phyloP scores from a whole-genome alignment of 1,284 basidiomycete species.

The Hortiboletus rubellus region DNA sequence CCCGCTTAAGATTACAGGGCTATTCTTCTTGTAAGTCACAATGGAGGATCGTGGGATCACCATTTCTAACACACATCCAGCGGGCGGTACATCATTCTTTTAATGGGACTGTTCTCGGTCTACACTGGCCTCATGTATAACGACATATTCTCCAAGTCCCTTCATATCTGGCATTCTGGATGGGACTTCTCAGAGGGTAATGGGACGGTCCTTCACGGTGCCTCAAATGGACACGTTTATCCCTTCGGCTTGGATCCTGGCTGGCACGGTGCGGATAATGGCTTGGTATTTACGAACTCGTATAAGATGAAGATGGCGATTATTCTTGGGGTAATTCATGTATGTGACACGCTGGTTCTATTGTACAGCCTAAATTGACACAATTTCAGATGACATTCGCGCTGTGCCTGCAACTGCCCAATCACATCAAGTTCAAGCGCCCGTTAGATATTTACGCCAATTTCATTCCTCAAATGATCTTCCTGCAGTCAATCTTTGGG shows the following conservation, averaged over 20 bases:
- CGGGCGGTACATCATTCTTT: conserved; percentile 96
- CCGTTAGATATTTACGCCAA: conserved; percentile 86
- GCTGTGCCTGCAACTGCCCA: conserved; percentile 92
- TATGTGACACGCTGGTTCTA: conserved; percentile 43
- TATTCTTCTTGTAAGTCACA: conserved; percentile 86
- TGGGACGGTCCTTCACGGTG: conserved; percentile 49
- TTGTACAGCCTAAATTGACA: conserved; percentile 11
- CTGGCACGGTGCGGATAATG: conserved; percentile 95
- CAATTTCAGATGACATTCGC: conserved; percentile 92
- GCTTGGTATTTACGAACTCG: conserved; percentile 94
- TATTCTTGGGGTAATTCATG: conserved; percentile 94
- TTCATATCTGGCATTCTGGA: conserved; percentile 87
- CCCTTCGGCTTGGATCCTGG: conserved; percentile 93
- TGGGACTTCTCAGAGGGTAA: conserved; percentile 75
- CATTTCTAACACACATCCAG: conserved; percentile 42
- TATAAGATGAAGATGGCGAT: conserved; percentile 99
- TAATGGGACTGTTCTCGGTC: conserved; percentile 96
- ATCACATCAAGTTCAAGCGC: conserved; percentile 92
- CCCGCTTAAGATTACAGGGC: conserved; percentile 70
- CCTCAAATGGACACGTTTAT: conserved; percentile 72
- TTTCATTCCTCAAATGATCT: conserved; percentile 96
- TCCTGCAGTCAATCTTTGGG: conserved; percentile 96
- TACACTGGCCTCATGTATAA: conserved; percentile 99
- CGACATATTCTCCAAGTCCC: conserved; percentile 95
- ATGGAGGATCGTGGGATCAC: conserved; percentile 15